Conservation (phyloP, 768 basidiomycete species). For the Termitomyces sp. region DNA sequence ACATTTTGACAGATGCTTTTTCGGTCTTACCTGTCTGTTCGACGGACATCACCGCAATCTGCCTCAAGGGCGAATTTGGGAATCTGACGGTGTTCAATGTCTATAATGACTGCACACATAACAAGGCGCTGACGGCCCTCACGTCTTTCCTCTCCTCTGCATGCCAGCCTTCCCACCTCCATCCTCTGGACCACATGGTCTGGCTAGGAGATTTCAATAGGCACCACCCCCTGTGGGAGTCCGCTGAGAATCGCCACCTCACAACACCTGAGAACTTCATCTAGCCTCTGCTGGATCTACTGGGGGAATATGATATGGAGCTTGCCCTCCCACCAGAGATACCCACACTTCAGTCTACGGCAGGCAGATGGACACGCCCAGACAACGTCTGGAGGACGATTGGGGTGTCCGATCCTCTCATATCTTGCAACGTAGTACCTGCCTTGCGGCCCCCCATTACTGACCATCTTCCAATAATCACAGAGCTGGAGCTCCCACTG, state of each 20-base stretch:
- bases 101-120: constrained; percentile 7
- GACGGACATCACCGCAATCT: not conserved
- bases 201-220: constrained; percentile 5
- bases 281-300: not conserved
- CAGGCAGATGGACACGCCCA: not conserved
- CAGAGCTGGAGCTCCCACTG: not conserved
- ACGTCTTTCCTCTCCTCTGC: not conserved
- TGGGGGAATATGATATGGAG: not conserved
- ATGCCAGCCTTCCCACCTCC: not conserved
- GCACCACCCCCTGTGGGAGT: constrained; percentile 8
- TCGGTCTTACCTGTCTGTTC: not conserved
- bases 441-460: not conserved
- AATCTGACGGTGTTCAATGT: constrained; percentile 4
- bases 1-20: not conserved
- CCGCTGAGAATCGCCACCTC: not conserved
- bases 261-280: not conserved
- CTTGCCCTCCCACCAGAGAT: not conserved
- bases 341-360: not conserved
- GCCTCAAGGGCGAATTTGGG: not conserved
- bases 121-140: not conserved
- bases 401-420: not conserved
- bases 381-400: constrained; percentile 4
- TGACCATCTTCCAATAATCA: not conserved
- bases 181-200: not conserved
- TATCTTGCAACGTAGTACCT: not conserved